A percentile compares a stretch with the other conserved stretches of the same genome.
These are phyloP conservation scores for Penicillium paradoxum DNA, from an alignment of 495 filamentous ascomycete genomes.

Conservation along the genomic window DNA sequence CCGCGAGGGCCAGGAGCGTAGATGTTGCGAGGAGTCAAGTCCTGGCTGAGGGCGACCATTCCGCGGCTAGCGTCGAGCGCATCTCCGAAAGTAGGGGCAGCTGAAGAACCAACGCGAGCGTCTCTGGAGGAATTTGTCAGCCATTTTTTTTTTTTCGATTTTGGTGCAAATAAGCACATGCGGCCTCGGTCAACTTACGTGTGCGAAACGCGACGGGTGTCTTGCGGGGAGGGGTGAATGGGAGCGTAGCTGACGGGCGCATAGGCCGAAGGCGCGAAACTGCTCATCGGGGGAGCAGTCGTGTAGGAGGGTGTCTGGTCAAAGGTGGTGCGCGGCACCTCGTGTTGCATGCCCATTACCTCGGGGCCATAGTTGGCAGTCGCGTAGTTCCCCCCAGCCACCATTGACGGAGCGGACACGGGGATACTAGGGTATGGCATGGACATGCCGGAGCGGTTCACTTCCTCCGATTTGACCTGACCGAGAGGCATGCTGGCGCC, in stretches of 20 bases:
- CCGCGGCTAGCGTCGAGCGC: slow-evolving; percentile 85
- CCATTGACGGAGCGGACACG: slow-evolving; percentile 63
- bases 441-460: slow-evolving; percentile 57
- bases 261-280: slow-evolving; percentile 58
- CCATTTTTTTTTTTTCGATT: background rate
- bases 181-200: slow-evolving; percentile 67
- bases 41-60: slow-evolving; percentile 93
- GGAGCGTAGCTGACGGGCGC: slow-evolving; percentile 51
- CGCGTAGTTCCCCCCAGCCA: slow-evolving; percentile 66
- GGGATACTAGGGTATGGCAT: slow-evolving; percentile 71
- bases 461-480: slow-evolving; percentile 53
- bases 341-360: slow-evolving; percentile 68
- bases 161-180: slow-evolving; percentile 1
- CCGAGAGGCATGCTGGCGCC: slow-evolving; percentile 50
- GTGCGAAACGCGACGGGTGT: slow-evolving; percentile 76
- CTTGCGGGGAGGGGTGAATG: slow-evolving; percentile 49
- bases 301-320: slow-evolving; percentile 60
- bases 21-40: slow-evolving; percentile 75
- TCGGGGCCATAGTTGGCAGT: slow-evolving; percentile 60
- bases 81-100: slow-evolving; percentile 48
- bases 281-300: slow-evolving; percentile 61
- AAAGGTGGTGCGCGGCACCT: slow-evolving; percentile 53
- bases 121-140: slow-evolving; percentile 39
- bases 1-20: slow-evolving; percentile 68
- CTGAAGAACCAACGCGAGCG: slow-evolving; percentile 49